A percentile compares a stretch with the other conserved stretches of the same genome.
phyloP scores from a whole-genome alignment of 139 green algal genomes.

The Ettlia oleoabundans region DNA sequence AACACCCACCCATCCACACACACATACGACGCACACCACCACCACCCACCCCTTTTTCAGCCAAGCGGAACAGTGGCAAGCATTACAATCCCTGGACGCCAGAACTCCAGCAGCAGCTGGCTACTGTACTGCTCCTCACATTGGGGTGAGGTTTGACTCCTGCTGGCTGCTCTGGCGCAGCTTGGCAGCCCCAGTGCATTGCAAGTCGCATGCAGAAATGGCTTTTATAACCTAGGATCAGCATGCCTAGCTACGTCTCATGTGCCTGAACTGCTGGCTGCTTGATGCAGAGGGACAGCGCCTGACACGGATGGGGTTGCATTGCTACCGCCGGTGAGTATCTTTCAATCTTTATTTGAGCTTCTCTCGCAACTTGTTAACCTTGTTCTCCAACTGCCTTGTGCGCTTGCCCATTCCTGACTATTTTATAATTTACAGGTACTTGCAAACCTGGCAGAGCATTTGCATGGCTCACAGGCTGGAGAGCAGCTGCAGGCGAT shows the following conservation, averaged over 20 bases:
- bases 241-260: too few relatives aligned
- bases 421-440: constrained; percentile 5
- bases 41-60: background rate
- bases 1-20: background rate
- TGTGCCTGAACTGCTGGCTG: too few relatives aligned
- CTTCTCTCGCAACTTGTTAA: too few relatives aligned
- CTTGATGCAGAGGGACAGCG: background rate
- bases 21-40: too few relatives aligned
- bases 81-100: constrained; percentile 11
- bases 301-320: background rate
- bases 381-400: background rate
- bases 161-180: background rate
- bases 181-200: too few relatives aligned
- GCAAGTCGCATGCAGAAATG: too few relatives aligned
- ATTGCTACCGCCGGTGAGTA: background rate
- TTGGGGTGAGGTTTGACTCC: background rate
- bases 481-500: constrained; percentile 36
- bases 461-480: constrained; percentile 26
- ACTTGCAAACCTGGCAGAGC: constrained; percentile 17
- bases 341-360: too few relatives aligned
- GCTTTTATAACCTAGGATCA: too few relatives aligned
- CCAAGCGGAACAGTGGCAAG: constrained; percentile 1
- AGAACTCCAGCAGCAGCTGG: constrained; percentile 38
- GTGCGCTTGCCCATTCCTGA: background rate
- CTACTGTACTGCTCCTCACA: background rate